Conservation (phyloP, 257 asterid species). For the Primulina huaijiensis region DNA sequence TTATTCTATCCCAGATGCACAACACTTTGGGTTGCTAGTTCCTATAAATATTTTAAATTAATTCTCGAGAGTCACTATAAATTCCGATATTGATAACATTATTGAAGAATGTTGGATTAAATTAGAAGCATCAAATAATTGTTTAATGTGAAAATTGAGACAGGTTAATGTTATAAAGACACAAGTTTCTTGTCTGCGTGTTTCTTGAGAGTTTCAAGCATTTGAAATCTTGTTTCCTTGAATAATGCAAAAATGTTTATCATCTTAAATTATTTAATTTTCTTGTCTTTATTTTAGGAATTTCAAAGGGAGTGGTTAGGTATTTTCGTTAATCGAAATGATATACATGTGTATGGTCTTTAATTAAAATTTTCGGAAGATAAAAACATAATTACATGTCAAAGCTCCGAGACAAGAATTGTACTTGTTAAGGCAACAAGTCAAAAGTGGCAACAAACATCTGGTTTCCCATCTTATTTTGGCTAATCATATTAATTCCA, state of each 20-base stretch:
- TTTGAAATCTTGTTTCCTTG: conserved; percentile 29
- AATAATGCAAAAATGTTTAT: not conserved
- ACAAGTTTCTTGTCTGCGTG: conserved; percentile 15
- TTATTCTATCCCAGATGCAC: too few species aligned
- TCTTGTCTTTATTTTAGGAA: conserved; percentile 52
- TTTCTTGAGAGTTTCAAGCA: conserved; percentile 65
- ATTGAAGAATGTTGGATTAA: not conserved
- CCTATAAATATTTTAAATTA: too few species aligned
- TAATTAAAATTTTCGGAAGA: not conserved
- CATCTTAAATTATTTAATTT: conserved; percentile 1
- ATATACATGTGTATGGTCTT: not conserved
- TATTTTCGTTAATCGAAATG: not conserved
- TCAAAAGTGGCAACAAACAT: not conserved
- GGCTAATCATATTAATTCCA: too few species aligned
- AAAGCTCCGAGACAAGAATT: not conserved
- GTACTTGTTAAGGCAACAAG: not conserved
- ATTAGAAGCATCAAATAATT: not conserved
- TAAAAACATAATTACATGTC: not conserved
- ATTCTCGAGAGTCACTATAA: too few species aligned
- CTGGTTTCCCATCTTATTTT: too few species aligned
- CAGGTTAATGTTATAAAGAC: not conserved
- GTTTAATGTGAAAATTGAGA: not conserved
- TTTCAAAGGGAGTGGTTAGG: conserved; percentile 85
- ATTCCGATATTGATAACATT: too few species aligned
- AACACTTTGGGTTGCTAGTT: too few species aligned